Evolutionary conservation across 1,284 basidiomycete species (phyloP), one percentile per base, ranked within the genome.

Genomic region (Sanghuangporus weigelae): DNA sequence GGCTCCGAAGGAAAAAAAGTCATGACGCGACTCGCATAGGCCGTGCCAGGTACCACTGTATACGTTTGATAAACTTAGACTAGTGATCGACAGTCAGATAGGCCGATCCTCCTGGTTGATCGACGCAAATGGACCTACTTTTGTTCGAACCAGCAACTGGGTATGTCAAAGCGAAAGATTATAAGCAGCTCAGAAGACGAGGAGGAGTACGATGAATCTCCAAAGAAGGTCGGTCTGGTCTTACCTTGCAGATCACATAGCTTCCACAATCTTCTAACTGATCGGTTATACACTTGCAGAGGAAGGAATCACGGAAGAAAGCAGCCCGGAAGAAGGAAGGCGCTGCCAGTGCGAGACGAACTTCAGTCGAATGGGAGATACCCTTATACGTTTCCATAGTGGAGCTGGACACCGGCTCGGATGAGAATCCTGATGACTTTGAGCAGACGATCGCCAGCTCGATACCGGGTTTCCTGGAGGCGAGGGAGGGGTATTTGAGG

Each of bases 361-460:
- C 19, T 4, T 58, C 21, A 14, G 35, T n/a, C 19, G 44, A 60
- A 35, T 36, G 19, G 19, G 23, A 14, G 51, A 31, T 53, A 7
- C 44, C 44, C 1, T 46, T 46, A 46, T 64, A 42, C 36, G 35
- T 21, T 4, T 38, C 50, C 10, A 14, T 56, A 31, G 40, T 40
- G 42, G 63, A 49, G 16, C 38, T 59, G 39, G 51, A 64, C 19
- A 42, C 40, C 10, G 42, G 48, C 5, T 59, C 44, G 44, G 36
- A 49, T 31, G 42, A 35, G 11, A n/a, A 49, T 48, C 31, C 44
- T 21, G 26, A 38, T 39, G 54, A 49, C 14, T 78, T 79, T 59
- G 78, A 81, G 39, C 73, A 75, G 14, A 63, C 74, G n/a, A 73
- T 79, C n/a, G 71, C 75, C 14, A 50, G 67, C 14, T 61, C 75